Conservation (phyloP, 257 asterid species). For the Echites panduratus region DNA sequence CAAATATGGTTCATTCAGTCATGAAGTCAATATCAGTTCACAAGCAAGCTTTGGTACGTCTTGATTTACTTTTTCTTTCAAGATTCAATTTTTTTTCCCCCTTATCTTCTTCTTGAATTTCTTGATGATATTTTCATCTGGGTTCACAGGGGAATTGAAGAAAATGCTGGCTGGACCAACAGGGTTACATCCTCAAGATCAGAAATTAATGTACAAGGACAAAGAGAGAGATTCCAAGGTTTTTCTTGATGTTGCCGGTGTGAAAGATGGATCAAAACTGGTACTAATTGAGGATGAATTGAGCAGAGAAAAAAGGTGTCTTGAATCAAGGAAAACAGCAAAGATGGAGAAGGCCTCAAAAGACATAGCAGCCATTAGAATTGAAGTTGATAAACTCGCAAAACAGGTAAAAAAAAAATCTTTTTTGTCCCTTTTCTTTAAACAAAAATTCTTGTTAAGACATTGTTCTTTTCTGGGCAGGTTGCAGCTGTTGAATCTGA, state of each 20-base stretch:
- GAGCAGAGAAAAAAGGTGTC: slow-evolving; percentile 42
- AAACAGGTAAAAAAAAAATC: slow-evolving; percentile 42
- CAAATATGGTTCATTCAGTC: slow-evolving; percentile 57
- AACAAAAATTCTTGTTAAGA: not conserved
- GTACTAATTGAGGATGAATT: slow-evolving; percentile 61
- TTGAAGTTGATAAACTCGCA: slow-evolving; percentile 69
- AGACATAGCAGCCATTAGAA: slow-evolving; percentile 55
- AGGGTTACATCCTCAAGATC: slow-evolving; percentile 62
- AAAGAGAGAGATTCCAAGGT: slow-evolving; percentile 66
- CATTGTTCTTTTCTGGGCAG: slow-evolving; percentile 24
- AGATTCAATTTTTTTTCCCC: too few relatives aligned
- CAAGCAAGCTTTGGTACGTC: slow-evolving; percentile 79
- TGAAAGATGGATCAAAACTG: slow-evolving; percentile 63
- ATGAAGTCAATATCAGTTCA: slow-evolving; percentile 53
- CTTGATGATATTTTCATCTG: not conserved
- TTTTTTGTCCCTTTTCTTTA: not conserved
- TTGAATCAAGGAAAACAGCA: slow-evolving; percentile 48
- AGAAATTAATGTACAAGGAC: slow-evolving; percentile 59
- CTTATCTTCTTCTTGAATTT: not conserved
- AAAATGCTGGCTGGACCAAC: slow-evolving; percentile 60
- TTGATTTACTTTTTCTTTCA: not conserved
- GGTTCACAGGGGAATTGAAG: slow-evolving; percentile 68
- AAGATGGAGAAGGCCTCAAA: slow-evolving; percentile 56
- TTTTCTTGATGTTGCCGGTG: slow-evolving; percentile 69
- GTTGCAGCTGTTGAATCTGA: slow-evolving; percentile 65